These are phyloP conservation scores for Flaveria floridana DNA, from an alignment of 140 eudicot genomes.

Conservation along the genomic window DNA sequence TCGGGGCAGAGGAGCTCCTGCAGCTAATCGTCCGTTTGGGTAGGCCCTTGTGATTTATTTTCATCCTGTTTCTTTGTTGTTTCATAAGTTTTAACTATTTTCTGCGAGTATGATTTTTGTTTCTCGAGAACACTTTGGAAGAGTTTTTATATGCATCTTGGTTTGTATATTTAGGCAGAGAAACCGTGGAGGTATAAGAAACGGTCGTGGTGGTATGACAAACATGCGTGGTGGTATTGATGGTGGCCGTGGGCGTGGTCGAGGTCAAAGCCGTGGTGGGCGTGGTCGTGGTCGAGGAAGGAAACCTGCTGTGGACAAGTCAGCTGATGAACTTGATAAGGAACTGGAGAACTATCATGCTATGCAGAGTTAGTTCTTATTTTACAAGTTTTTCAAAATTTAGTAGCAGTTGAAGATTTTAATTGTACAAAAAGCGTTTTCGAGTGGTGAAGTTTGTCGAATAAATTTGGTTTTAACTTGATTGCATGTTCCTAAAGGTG, in stretches of 20 bases:
- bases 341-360: conserved; percentile 86
- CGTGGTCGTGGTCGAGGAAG: conserved; percentile 59
- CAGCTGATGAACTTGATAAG: conserved; percentile 88
- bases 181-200: conserved; percentile 53
- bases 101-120: background rate
- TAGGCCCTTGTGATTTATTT: conserved; percentile 30
- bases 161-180: conserved; percentile 34
- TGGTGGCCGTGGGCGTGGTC: conserved; percentile 37
- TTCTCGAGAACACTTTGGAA: too few species aligned
- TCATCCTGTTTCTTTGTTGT: background rate
- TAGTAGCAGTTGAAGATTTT: background rate
- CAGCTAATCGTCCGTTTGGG: conserved; percentile 50
- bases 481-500: background rate
- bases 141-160: background rate
- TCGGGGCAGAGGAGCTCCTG: conserved; percentile 48
- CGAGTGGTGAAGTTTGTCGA: background rate
- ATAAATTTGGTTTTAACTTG: conserved; percentile 1
- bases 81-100: background rate
- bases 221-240: conserved; percentile 37
- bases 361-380: conserved; percentile 47
- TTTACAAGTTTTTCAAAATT: background rate
- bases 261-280: conserved; percentile 42
- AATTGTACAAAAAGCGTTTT: conserved; percentile 11
- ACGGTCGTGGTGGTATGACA: conserved; percentile 34
- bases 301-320: conserved; percentile 50